Evolutionary conservation across 768 basidiomycete genomes (phyloP).

Genomic region (Termitomyces sp.): DNA sequence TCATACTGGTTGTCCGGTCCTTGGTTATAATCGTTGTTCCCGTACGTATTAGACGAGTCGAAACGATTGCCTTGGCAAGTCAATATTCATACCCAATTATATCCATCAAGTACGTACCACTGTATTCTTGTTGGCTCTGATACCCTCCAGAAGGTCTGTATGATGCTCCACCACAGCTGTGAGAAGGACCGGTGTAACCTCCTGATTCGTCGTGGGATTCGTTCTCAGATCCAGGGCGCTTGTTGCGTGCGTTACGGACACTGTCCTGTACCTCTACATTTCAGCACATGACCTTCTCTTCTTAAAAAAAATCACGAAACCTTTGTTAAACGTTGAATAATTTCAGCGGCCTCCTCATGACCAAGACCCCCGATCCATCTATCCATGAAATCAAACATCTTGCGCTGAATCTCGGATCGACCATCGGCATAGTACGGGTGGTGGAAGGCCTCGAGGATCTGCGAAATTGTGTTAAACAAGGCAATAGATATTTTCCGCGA

Average conservation of each 20-base stretch:
- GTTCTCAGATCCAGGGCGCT: conserved; percentile 46
- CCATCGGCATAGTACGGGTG: conserved; percentile 62
- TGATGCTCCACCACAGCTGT: conserved; percentile 7
- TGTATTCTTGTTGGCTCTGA: conserved; percentile 10
- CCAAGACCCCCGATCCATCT: conserved; percentile 47
- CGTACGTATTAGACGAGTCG: conserved; percentile 1
- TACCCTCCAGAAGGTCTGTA: conserved; percentile 9
- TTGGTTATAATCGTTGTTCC: not conserved
- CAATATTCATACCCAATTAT: not conserved
- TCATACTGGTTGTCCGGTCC: not conserved
- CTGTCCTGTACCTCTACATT: conserved; percentile 32
- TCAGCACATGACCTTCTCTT: not conserved
- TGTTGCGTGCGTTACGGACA: conserved; percentile 51
- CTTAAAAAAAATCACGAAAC: conserved; percentile 19
- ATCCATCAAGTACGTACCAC: not conserved
- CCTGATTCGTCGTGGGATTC: conserved; percentile 27
- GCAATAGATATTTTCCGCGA: not conserved
- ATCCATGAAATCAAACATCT: conserved; percentile 54
- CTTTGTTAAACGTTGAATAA: conserved; percentile 49
- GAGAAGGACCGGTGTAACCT: conserved; percentile 19
- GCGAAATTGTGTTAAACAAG: not conserved
- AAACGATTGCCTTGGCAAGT: not conserved
- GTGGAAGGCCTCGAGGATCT: conserved; percentile 63
- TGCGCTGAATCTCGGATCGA: conserved; percentile 46
- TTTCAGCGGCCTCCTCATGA: conserved; percentile 34